Percentiles rank a stretch among this genome's conserved stretches.
Conservation (phyloP, 2,329 filamentous ascomycete species). For the Aureobasidium sp. region DNA sequence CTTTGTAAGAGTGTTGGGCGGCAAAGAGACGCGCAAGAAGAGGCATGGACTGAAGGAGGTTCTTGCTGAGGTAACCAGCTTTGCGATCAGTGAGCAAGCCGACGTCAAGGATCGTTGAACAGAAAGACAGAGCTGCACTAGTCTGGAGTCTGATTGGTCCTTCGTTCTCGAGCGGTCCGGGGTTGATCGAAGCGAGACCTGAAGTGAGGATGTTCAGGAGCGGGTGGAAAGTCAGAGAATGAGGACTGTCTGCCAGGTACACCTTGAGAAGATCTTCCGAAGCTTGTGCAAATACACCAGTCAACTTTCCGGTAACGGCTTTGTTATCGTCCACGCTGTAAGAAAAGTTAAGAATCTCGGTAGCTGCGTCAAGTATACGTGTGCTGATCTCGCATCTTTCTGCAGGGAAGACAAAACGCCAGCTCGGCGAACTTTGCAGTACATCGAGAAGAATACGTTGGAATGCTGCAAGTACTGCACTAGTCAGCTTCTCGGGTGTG, state of each 20-base stretch:
- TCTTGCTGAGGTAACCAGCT: conserved; percentile 53
- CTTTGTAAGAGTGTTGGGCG: conserved; percentile 56
- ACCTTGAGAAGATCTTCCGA: conserved; percentile 69
- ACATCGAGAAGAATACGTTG: conserved; percentile 71
- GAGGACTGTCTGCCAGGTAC: conserved; percentile 62
- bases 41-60: conserved; percentile 73
- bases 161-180: conserved; percentile 10
- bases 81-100: conserved; percentile 56
- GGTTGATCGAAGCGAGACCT: conserved; percentile 28
- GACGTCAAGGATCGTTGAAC: conserved; percentile 61
- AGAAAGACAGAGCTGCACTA: conserved; percentile 55
- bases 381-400: conserved; percentile 63
- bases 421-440: conserved; percentile 76
- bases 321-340: conserved; percentile 63
- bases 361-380: conserved; percentile 60
- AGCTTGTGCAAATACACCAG: conserved; percentile 58
- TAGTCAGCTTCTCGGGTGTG: conserved; percentile 69
- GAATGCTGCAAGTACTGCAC: conserved; percentile 62
- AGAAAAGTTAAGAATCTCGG: conserved; percentile 61
- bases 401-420: conserved; percentile 65
- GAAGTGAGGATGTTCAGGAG: conserved; percentile 62
- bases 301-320: conserved; percentile 42
- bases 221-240: conserved; percentile 67
- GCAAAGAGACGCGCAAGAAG: conserved; percentile 70
- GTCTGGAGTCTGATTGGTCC: conserved; percentile 39